phyloP scores from a whole-genome alignment of 352 stramenopile genomes.

The Phytophthora brassicae region DNA sequence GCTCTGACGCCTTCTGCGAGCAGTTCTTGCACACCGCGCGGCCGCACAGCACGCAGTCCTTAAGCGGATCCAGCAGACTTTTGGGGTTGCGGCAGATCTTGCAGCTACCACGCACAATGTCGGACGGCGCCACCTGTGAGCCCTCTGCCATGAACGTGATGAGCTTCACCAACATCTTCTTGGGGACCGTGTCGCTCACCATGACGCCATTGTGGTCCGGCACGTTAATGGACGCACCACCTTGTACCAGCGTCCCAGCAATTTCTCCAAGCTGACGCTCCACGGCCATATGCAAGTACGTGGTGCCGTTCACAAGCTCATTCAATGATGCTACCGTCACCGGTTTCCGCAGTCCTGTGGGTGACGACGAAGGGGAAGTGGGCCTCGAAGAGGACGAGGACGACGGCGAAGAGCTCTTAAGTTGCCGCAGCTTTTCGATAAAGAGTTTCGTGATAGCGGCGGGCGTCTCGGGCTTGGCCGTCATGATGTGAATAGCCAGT shows the following conservation, averaged over 20 bases:
- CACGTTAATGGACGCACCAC: conserved; percentile 83
- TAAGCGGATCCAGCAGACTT: conserved; percentile 69
- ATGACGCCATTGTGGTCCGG: conserved; percentile 76
- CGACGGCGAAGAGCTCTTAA: conserved; percentile 14
- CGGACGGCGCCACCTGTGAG: conserved; percentile 55
- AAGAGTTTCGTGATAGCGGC: conserved; percentile 54
- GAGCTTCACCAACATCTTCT: conserved; percentile 77
- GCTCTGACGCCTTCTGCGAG: conserved; percentile 75
- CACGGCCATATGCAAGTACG: conserved; percentile 85
- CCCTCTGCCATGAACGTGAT: conserved; percentile 82
- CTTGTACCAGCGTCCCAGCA: conserved; percentile 60
- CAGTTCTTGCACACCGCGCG: conserved; percentile 83
- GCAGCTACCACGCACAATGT: conserved; percentile 62
- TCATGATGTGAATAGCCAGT: conserved; percentile 85
- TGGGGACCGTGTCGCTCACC: conserved; percentile 75
- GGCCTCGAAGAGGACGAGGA: conserved; percentile 21
- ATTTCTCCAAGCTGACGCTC: conserved; percentile 72
- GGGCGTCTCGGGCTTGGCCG: conserved; percentile 57
- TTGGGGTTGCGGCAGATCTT: conserved; percentile 86
- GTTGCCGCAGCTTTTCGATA: conserved; percentile 46
- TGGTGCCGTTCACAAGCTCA: conserved; percentile 72
- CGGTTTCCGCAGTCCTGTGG: conserved; percentile 11
- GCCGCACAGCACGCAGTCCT: conserved; percentile 76
- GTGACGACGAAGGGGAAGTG: too few species aligned
- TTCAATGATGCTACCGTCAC: conserved; percentile 45